Conservation (phyloP, 176 grass and related monocot species). For the Rhynchospora breviuscula region DNA sequence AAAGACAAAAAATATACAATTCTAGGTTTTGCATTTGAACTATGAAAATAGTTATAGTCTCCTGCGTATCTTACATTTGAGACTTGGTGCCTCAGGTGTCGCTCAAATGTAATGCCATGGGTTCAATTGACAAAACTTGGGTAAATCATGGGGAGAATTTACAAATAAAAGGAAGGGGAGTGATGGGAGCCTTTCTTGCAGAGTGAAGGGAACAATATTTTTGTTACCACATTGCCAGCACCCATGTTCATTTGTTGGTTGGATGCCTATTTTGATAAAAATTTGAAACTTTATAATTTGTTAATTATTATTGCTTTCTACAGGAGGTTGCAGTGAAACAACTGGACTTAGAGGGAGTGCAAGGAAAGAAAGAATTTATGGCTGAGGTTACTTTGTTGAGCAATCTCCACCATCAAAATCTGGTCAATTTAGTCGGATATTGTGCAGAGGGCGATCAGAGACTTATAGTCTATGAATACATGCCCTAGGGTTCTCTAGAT, state of each 20-base stretch:
- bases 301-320: background rate
- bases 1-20: background rate
- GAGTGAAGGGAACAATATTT: background rate
- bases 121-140: background rate
- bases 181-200: background rate
- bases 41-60: background rate
- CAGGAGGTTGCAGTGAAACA: slow-evolving; percentile 83
- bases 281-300: background rate
- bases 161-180: background rate
- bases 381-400: slow-evolving; percentile 73
- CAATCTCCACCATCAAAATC: slow-evolving; percentile 76
- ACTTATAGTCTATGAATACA: slow-evolving; percentile 77
- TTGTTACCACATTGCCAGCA: background rate
- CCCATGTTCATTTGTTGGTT: background rate
- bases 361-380: slow-evolving; percentile 75
- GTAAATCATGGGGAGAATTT: no score
- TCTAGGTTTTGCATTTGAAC: background rate
- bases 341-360: slow-evolving; percentile 76
- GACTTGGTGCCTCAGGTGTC: background rate
- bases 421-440: slow-evolving; percentile 78
- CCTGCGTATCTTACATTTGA: background rate
- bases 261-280: background rate
- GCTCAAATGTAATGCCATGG: background rate
- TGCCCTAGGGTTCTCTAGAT: slow-evolving; percentile 58
- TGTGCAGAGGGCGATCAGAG: slow-evolving; percentile 93